A percentile compares a stretch with the other conserved stretches of the same genome.
Conservation (phyloP, 192 early-diverging fungal genomes). For the Glomus cerebriforme region DNA sequence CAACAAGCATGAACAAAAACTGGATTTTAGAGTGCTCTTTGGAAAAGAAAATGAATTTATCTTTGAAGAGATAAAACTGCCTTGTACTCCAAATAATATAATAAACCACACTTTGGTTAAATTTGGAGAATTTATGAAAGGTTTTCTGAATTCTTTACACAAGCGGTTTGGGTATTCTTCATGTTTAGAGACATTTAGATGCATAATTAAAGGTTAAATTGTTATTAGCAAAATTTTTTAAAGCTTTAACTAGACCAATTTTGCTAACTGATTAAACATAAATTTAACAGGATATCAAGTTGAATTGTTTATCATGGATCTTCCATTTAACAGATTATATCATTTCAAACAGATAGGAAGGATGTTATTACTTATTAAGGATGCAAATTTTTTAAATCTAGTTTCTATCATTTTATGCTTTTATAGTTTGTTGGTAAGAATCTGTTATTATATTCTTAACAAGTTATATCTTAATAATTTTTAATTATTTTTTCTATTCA, state of each 20-base stretch:
- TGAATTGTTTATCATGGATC: conserved; percentile 14
- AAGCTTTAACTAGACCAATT: not conserved
- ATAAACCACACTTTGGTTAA: conserved; percentile 9
- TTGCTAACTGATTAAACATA: conserved; percentile 12
- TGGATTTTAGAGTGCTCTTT: conserved; percentile 4
- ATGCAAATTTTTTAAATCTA: conserved; percentile 8
- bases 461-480: not conserved
- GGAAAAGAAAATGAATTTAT: conserved; percentile 2
- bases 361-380: not conserved
- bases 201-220: conserved; percentile 9
- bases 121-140: conserved; percentile 11
- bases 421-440: conserved; percentile 21
- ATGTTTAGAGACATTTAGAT: not conserved
- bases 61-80: conserved; percentile 15
- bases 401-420: not conserved
- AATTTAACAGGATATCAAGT: conserved; percentile 7
- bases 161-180: conserved; percentile 14
- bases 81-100: not conserved
- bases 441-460: conserved; percentile 5
- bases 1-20: not conserved
- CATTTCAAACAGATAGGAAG: conserved; percentile 9
- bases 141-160: conserved; percentile 6
- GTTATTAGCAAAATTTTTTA: not conserved
- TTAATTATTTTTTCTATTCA: conserved; percentile 16
- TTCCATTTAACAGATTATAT: not conserved